Evolutionary conservation across 768 basidiomycete genomes (phyloP), one percentile per base, ranked within the genome.

Genomic region (Cantharellus anzutake): DNA sequence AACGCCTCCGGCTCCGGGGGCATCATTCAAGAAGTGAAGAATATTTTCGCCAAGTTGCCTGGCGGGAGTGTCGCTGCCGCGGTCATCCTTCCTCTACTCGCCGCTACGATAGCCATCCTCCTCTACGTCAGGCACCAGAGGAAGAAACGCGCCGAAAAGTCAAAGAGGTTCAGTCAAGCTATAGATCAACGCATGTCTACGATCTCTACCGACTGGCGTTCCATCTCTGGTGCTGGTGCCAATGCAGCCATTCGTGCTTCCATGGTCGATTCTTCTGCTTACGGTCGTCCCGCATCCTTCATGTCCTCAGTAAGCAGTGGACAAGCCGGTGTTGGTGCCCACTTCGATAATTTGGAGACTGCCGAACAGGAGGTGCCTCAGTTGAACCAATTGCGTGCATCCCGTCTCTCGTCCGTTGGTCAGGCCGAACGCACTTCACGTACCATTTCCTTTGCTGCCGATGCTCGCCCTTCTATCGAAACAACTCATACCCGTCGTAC

Each of bases 101-200:
- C 57, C 35, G 51, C 62, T 41, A 39, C 44, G 11, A 38, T 41
- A 4, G 62, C 50, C 42, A 41, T 58, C 3, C 48, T 41, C 44
- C 29, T 60, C 29, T 64, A 64, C 60, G 55, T 64, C 57, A 42
- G 51, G 42, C 51, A 44, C 60, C 38, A 56, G 20, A 57, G 62
- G 5, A 35, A 38, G 11, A 64, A 63, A 62, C 58, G 59, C 57
- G 4, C 55, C 5, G 52, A 62, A 57, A 64, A 64, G 60, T 41
- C 62, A 29, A 58, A 64, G 35, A 57, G 63, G 20, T 64, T 51
- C 51, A 55, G 51, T 41, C 44, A 55, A 40, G 62, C 59, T 7
- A 51, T 64, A 41, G 63, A 64, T 58, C 38, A 62, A 35, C 63
- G 63, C 57, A 64, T 64, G 63, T 64, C 63, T 14, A 60, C 57